A percentile compares a stretch with the other conserved stretches of the same genome.
phyloP scores from a whole-genome alignment of 2,329 filamentous ascomycete species.

The Cladosporium sp. region DNA sequence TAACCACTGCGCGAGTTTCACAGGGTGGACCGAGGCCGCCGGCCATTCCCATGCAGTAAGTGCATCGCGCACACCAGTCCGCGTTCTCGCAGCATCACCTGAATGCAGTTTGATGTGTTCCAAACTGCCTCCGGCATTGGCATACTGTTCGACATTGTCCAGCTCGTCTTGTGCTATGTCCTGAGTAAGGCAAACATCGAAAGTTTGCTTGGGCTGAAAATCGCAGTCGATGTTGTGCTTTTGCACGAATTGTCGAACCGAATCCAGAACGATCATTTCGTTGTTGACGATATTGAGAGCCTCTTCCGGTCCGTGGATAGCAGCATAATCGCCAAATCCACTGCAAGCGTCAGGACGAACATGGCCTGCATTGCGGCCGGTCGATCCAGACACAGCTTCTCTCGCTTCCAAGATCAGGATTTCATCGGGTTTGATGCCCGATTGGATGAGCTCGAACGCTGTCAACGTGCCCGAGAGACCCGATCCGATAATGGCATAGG shows the following conservation, averaged over 20 bases:
- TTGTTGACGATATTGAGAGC: constrained; percentile 50
- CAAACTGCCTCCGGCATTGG: constrained; percentile 46
- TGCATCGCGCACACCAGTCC: constrained; percentile 41
- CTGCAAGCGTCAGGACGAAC: constrained; percentile 50
- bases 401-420: constrained; percentile 47
- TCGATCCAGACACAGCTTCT: constrained; percentile 47
- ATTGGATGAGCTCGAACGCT: constrained; percentile 42
- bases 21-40: constrained; percentile 51
- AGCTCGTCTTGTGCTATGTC: constrained; percentile 51
- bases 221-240: constrained; percentile 47
- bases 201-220: constrained; percentile 49
- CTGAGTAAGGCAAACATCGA: constrained; percentile 51
- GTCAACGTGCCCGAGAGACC: constrained; percentile 45
- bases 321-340: constrained; percentile 47
- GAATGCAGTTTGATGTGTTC: constrained; percentile 44
- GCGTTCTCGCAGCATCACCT: constrained; percentile 41
- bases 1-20: constrained; percentile 52
- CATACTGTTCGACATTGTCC: constrained; percentile 42
- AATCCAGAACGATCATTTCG: constrained; percentile 44
- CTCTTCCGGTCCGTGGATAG: constrained; percentile 45
- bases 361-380: constrained; percentile 48
- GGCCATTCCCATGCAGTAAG: constrained; percentile 54
- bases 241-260: constrained; percentile 44
- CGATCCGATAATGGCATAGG: constrained; percentile 46
- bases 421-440: constrained; percentile 36